phyloP scores from a whole-genome alignment of 129 eudicot species.

The Lactuca saligna region DNA sequence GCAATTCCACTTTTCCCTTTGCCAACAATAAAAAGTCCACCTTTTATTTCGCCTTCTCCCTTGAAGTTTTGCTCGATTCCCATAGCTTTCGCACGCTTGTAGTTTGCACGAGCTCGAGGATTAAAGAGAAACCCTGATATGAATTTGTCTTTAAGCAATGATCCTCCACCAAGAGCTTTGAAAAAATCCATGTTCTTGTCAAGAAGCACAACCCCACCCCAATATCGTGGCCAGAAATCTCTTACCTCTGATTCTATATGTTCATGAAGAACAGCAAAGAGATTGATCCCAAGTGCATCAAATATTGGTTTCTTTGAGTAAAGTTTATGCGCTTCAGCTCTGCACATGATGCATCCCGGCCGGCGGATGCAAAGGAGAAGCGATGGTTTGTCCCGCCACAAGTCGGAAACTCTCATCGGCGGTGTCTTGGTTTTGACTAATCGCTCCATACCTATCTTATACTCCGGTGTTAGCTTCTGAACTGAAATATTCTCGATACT shows the following conservation, averaged over 20 bases:
- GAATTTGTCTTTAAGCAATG: constrained; percentile 75
- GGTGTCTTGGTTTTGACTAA: constrained; percentile 59
- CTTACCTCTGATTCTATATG: constrained; percentile 75
- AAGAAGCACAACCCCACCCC: constrained; percentile 77
- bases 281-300: constrained; percentile 72
- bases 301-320: constrained; percentile 77
- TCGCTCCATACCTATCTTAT: constrained; percentile 67
- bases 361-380: constrained; percentile 74
- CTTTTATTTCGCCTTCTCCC: constrained; percentile 94
- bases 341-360: constrained; percentile 93
- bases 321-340: constrained; percentile 90
- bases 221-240: constrained; percentile 87
- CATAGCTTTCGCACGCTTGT: constrained; percentile 71
- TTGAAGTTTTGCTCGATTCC: constrained; percentile 60
- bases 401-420: constrained; percentile 63
- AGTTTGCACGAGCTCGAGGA: constrained; percentile 78
- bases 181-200: constrained; percentile 72
- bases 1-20: constrained; percentile 76
- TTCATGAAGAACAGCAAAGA: constrained; percentile 74
- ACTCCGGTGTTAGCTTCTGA: constrained; percentile 79
- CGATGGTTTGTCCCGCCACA: constrained; percentile 72
- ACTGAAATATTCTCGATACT: constrained; percentile 59
- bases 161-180: constrained; percentile 84
- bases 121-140: constrained; percentile 77
- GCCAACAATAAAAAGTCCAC: constrained; percentile 76